Base-by-base conservation (phyloP, 2,329 filamentous ascomycete genomes). In the Trichoderma breve region DNA sequence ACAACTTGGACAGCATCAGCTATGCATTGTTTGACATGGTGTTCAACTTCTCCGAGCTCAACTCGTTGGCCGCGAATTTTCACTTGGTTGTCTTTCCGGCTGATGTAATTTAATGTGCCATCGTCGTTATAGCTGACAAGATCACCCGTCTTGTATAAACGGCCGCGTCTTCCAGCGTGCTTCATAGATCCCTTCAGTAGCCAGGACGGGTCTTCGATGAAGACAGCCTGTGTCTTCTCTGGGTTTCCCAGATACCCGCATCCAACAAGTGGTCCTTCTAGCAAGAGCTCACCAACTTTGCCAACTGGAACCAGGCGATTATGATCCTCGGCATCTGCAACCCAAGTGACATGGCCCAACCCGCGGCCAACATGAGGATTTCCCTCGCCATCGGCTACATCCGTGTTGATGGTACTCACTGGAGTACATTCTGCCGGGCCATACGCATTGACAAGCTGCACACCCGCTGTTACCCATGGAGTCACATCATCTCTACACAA, bases 171-270 rank as follows among this genome's bases (percentile, higher is more conserved):
- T 39, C 36, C 36, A 15, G 36, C 15, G 53, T 24, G 43, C 70
- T 26, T 11, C 14, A 77, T 76, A 32, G 76, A 75, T 18, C 82
- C 81, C 2, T 76, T 75, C 12, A 80, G 76, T 5, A 84, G 78
- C 86, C 86, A 89, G 5, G 76, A 76, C 6, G 84, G 86, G 66
- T 85, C 80, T 15, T 79, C 78, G 60, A 90, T 83, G 73, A 90
- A 90, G 0, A 81, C 82, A 32, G 81, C 82, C 14, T 80, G 80
- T 0, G 87, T 89, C 75, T 86, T 87, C 60, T 82, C 80, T 0
- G 80, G 79, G 53, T 89, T 85, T 69, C 85, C 84, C 36, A 89
- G 78, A 72, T 90, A 90, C 28, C 86, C 87, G 15, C 84, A 81
- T 28, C 86, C 87, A 28, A 90, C 84, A 30, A 85, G 82, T 2